Percentiles rank a stretch among this genome's conserved stretches.
phyloP scores from a whole-genome alignment of 805 yeast genomes.

The Barnettozyma botsteinii region DNA sequence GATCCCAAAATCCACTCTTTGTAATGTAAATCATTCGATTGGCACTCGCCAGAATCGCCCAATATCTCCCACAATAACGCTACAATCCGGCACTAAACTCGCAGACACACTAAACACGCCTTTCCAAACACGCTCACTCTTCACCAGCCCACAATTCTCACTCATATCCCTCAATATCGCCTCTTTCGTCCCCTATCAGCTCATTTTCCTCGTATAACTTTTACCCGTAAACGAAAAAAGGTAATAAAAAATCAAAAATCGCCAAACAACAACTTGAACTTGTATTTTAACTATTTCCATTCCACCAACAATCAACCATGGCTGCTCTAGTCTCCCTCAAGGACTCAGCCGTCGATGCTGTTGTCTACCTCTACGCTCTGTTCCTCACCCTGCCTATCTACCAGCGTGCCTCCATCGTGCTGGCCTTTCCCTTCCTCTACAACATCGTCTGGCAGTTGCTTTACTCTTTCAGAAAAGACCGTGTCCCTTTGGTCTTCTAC shows the following conservation, averaged over 20 bases:
- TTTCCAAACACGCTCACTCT: too few relatives aligned
- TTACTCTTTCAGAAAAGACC: slow-evolving; percentile 68
- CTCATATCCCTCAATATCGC: too few relatives aligned
- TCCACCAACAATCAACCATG: slow-evolving; percentile 11
- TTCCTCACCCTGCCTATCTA: slow-evolving; percentile 31
- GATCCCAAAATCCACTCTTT: too few relatives aligned
- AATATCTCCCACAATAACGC: too few relatives aligned
- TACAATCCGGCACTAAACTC: too few relatives aligned
- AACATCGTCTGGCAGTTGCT: slow-evolving; percentile 60
- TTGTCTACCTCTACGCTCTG: slow-evolving; percentile 12
- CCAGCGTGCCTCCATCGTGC: slow-evolving; percentile 31
- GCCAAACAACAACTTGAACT: too few relatives aligned
- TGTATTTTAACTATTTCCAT: too few relatives aligned
- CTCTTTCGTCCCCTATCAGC: too few relatives aligned
- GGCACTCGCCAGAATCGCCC: too few relatives aligned
- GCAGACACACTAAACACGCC: too few relatives aligned
- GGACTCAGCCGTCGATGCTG: slow-evolving; percentile 11
- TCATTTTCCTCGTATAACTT: neutral
- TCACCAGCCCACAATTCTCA: too few relatives aligned
- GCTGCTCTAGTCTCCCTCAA: slow-evolving; percentile 15
- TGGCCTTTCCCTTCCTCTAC: slow-evolving; percentile 53
- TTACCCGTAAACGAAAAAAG: neutral
- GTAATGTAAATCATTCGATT: too few relatives aligned
- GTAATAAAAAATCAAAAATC: neutral
- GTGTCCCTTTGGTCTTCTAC: slow-evolving; percentile 87